These are phyloP conservation scores for Chaetomiaceae sp. DNA, from an alignment of 2,329 filamentous ascomycete species.

Conservation along the genomic window DNA sequence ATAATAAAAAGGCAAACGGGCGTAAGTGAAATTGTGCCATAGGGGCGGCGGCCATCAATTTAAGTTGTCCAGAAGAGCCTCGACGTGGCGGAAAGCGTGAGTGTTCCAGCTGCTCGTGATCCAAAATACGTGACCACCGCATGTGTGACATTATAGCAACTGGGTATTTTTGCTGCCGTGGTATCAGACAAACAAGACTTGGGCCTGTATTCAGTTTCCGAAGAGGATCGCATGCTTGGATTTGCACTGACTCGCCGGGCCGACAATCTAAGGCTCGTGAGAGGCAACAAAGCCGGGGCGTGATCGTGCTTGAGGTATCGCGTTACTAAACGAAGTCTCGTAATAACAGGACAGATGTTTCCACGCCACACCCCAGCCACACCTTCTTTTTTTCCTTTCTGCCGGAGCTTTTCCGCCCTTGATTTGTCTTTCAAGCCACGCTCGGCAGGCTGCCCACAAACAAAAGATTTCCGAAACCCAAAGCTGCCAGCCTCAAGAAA, in stretches of 20 bases:
- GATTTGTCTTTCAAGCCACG: conserved; percentile 13
- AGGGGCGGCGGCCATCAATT: conserved; percentile 17
- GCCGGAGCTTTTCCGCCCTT: not conserved
- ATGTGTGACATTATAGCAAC: too few species aligned
- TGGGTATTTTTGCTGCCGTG: too few species aligned
- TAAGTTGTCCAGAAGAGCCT: not conserved
- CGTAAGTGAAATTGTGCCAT: too few species aligned
- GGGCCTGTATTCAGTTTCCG: too few species aligned
- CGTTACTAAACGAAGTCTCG: not conserved
- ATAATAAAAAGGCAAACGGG: too few species aligned
- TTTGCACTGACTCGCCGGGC: too few species aligned
- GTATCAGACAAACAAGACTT: too few species aligned
- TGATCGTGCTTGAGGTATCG: too few species aligned
- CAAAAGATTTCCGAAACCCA: conserved; percentile 26
- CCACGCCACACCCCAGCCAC: not conserved
- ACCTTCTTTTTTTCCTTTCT: not conserved
- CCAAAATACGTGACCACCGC: not conserved
- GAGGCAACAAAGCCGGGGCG: too few species aligned
- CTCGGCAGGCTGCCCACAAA: conserved; percentile 25
- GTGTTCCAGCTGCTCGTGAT: conserved; percentile 17
- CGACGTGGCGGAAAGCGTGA: conserved; percentile 29
- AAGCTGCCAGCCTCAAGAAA: conserved; percentile 17
- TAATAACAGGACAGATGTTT: not conserved
- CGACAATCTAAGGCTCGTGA: too few species aligned
- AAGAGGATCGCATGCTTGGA: too few species aligned